Evolutionary conservation across 495 filamentous ascomycete species (phyloP), one percentile per base, ranked within the genome.

Genomic region (Aspergillus indologenus): DNA sequence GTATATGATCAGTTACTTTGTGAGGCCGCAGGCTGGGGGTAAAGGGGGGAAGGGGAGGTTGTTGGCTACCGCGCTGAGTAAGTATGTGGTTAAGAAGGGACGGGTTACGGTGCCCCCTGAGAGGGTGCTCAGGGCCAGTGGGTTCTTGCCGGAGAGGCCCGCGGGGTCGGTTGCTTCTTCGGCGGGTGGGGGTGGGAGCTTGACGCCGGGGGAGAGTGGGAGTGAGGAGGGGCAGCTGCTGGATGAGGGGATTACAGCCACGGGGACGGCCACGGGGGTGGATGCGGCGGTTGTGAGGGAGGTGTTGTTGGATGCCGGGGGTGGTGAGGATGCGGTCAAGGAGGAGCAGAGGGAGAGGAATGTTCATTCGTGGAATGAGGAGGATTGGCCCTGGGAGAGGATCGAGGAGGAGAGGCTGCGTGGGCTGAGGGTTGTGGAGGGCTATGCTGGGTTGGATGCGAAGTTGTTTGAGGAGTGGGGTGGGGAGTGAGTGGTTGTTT

Each of bases 21-120:
- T 96, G 24, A 75, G 80, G 63, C 70, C 76, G 5, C 2, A 11
- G 45, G 77, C 74, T 4, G 71, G 65, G 18, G 66, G 62, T 15
- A 69, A 68, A 31, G 76, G 72, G n/a, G 74, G 63, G 53, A 74
- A 76, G 61, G 80, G 84, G 61, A 75, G 75, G 21, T 78, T 97
- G 34, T 84, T 88, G 60, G 92, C 92, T 1, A 87, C 85, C 3
- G 87, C 84, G 5, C 63, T 97, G 15, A 87, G 85, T 63, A 93
- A 95, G 76, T 97, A 95, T 67, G 92, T 96, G 1, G 87, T 91
- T 65, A 97, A 97, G 77, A 83, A 89, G 65, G 92, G 92, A 0
- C 77, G 94, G 18, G 74, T 92, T 61, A 98, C 93, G 7, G 82
- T 97, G 7, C 82, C 90, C 42, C 91, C 93, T 7, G 91, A 93